Evolutionary conservation across 306 rosid species (phyloP), one percentile per base, ranked within the genome.

Genomic region (Cucurbita maxima): DNA sequence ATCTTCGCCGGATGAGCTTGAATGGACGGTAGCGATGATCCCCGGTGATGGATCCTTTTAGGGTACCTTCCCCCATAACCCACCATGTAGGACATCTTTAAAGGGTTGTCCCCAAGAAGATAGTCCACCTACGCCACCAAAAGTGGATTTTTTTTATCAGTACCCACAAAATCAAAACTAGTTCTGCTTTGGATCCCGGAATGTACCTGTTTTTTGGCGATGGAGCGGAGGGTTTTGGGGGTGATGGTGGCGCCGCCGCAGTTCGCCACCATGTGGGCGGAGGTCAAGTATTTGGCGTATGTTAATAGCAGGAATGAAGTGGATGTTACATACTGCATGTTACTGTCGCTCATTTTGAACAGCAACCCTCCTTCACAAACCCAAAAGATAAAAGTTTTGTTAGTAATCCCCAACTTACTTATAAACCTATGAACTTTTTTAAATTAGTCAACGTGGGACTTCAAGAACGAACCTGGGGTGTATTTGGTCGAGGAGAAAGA

Each of bases 241-340:
- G 96, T 86, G 25, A 90, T 64, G 7, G 81, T 54, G 71, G 78
- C 68, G 57, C 96, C 96, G 44, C 93, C 96, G 73, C 96, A 93
- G 60, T 79, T 73, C 13, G 88, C 96, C 4, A 83, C 87, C 81
- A 64, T 68, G 50, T 22, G 93, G 37, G 96, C 76, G 1, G 87
- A 77, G 81, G 96, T 88, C 50, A 93, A 77, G 85, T 93, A 93
- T 72, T 93, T 90, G 79, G 98, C 96, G 36, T 93, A 93, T 30
- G 92, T 72, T 48, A 93, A 40, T 75, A 93, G 88, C 43, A 93
- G 68, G 81, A 93, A 93, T 12, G 98, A 90, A 40, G 96, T 86
- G 62, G 98, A 93, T 2, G 98, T 93, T 13, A 93, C 98, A 81
- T 93, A 93, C 45, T 93, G 98, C 96, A 90, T 90, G 77, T 93